Conservation (phyloP, 2,329 filamentous ascomycete genomes). For the Penicillium sp. region DNA sequence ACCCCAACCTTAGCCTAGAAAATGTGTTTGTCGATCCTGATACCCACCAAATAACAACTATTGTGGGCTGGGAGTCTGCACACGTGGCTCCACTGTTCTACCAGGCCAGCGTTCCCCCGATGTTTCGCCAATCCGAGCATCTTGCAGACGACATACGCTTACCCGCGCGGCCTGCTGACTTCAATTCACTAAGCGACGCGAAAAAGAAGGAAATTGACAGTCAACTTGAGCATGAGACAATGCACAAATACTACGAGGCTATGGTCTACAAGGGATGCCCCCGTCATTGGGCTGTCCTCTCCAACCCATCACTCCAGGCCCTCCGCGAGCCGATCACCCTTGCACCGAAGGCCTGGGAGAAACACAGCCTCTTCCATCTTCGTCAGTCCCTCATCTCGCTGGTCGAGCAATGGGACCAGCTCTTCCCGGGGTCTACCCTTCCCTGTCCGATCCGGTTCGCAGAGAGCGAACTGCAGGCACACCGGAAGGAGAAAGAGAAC, state of each 20-base stretch:
- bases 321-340: neutral
- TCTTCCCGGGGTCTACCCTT: neutral
- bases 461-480: neutral
- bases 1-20: slow-evolving; percentile 4
- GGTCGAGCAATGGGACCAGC: neutral
- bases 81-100: neutral
- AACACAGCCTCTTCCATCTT: neutral
- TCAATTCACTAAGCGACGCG: neutral
- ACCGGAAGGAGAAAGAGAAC: slow-evolving; percentile 1
- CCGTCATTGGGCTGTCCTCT: slow-evolving; percentile 14
- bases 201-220: neutral
- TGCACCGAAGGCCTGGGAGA: neutral
- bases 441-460: slow-evolving; percentile 1
- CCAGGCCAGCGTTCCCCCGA: slow-evolving; percentile 1
- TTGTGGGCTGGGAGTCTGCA: slow-evolving; percentile 26
- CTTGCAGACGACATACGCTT: neutral
- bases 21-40: slow-evolving; percentile 33
- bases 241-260: slow-evolving; percentile 7
- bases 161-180: neutral
- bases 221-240: neutral
- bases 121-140: neutral
- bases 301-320: slow-evolving; percentile 20
- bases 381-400: neutral
- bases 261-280: neutral
- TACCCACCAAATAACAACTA: slow-evolving; percentile 28